A percentile compares a stretch with the other conserved stretches of the same genome.
Evolutionary conservation across 108 stramenopile species (phyloP).

Genomic region (Nitzschia inconspicua): DNA sequence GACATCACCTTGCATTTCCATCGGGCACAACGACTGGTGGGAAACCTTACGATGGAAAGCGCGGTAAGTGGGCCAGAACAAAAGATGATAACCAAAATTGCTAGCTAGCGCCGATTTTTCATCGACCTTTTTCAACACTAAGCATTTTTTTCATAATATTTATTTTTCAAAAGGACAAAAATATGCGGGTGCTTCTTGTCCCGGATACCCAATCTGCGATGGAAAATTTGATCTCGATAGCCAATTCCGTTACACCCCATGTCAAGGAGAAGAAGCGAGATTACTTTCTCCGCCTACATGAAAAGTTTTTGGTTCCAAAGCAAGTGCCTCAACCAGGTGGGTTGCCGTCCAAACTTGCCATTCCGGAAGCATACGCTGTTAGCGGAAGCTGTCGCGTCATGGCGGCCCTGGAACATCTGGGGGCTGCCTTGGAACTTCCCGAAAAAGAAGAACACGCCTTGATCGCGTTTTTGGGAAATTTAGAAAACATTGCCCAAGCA

Average conservation of each 20-base stretch:
- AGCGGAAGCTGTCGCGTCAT: too few relatives aligned
- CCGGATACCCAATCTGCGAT: constrained; percentile 11
- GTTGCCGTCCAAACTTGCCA: neutral
- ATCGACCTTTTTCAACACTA: too few relatives aligned
- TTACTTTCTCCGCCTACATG: constrained; percentile 4
- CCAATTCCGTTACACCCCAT: neutral
- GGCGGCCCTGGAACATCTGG: neutral
- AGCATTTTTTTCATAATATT: too few relatives aligned
- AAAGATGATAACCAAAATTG: too few relatives aligned
- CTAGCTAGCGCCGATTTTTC: too few relatives aligned
- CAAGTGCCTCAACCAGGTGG: neutral
- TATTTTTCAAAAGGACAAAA: neutral
- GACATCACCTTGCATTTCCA: constrained; percentile 4
- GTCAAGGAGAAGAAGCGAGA: neutral
- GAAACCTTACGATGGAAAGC: neutral
- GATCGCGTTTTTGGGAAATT: constrained; percentile 2
- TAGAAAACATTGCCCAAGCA: constrained; percentile 10
- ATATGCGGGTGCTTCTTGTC: constrained; percentile 4
- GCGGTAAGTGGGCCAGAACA: too few relatives aligned
- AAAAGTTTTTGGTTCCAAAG: neutral
- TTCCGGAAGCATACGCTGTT: neutral
- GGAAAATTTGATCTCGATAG: neutral
- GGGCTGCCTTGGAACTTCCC: constrained; percentile 1
- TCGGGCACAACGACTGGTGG: constrained; percentile 1
- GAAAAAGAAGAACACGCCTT: constrained; percentile 9